Evolutionary conservation across 2,329 filamentous ascomycete genomes (phyloP), one percentile per base, ranked within the genome.

Genomic region (Monosporascus sp.): DNA sequence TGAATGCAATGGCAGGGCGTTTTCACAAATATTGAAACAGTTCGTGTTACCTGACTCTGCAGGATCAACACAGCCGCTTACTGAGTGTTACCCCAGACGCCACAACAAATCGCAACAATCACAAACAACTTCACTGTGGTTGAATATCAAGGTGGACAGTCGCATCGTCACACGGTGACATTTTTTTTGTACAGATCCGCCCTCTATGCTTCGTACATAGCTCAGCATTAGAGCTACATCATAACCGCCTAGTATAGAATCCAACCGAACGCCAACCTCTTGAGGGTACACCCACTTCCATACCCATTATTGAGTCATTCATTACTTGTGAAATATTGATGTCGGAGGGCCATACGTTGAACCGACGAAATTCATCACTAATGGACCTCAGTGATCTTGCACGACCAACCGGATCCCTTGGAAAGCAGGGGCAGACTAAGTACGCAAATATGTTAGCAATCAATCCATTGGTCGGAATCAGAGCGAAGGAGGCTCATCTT

Each of bases 391-490:
- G 83, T 88, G 63, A 97, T 78, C 74, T 87, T 91, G 78, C 92
- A 97, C 64, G 89, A 78, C 93, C 93, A 97, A 59, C 92, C 92
- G 24, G 91, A 95, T 55, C 84, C 84, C 68, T 90, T 81, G 60
- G 84, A 86, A 55, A 97, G 78, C 44, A 97, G 79, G 37, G 92
- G 93, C 64, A 97, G 78, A 80, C 91, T 96, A 46, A 15, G 15
- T 14, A 11, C 24, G 55, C 20, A 52, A 43, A 24, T 51, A 50
- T 7, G 63, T 79, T 72, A 81, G 73, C 58, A 64, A 50, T 50
- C 48, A n/a, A 8, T 24, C 7, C 2, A 9, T 8, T 20, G 9
- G 5, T 22, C 26, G 14, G 26, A 48, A 54, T 48, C 7, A 28
- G 22, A 24, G 26, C 40, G 50, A 5, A 37, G 11, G 24, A 48